Conservation (phyloP, 2,329 filamentous ascomycete genomes). For the Phyllosticta ampelicida region DNA sequence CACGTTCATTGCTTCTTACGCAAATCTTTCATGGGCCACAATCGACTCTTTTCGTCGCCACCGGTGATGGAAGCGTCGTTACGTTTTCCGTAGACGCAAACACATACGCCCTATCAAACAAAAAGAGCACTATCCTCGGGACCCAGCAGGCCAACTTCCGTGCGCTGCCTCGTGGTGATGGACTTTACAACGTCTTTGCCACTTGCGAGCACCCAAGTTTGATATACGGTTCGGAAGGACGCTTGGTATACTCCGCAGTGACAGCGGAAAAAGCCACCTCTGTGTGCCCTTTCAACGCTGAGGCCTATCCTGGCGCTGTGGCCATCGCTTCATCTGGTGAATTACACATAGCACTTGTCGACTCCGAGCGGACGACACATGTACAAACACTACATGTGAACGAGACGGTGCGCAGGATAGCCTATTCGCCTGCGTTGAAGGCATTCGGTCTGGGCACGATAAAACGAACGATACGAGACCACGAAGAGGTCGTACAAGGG, state of each 20-base stretch:
- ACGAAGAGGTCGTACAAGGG: slow-evolving; percentile 65
- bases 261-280: slow-evolving; percentile 77
- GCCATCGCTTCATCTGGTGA: slow-evolving; percentile 67
- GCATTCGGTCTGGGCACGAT: slow-evolving; percentile 84
- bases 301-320: slow-evolving; percentile 70
- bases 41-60: slow-evolving; percentile 75
- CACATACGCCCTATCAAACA: slow-evolving; percentile 54
- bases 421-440: slow-evolving; percentile 68
- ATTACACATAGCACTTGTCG: slow-evolving; percentile 69
- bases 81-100: slow-evolving; percentile 61
- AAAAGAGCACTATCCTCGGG: slow-evolving; percentile 75
- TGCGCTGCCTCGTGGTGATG: slow-evolving; percentile 56
- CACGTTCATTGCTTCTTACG: slow-evolving; percentile 69
- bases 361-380: slow-evolving; percentile 78
- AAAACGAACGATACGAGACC: slow-evolving; percentile 56
- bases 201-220: slow-evolving; percentile 90
- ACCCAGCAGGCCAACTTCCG: slow-evolving; percentile 77
- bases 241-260: slow-evolving; percentile 86
- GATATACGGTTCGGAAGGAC: slow-evolving; percentile 80
- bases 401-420: slow-evolving; percentile 76
- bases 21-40: slow-evolving; percentile 57
- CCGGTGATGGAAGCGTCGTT: slow-evolving; percentile 85
- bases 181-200: slow-evolving; percentile 71
- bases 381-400: slow-evolving; percentile 68
- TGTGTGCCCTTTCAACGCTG: slow-evolving; percentile 72